A percentile compares a stretch with the other conserved stretches of the same genome.
Conservation (phyloP, 129 eudicot species). For the Lactuca sativa region DNA sequence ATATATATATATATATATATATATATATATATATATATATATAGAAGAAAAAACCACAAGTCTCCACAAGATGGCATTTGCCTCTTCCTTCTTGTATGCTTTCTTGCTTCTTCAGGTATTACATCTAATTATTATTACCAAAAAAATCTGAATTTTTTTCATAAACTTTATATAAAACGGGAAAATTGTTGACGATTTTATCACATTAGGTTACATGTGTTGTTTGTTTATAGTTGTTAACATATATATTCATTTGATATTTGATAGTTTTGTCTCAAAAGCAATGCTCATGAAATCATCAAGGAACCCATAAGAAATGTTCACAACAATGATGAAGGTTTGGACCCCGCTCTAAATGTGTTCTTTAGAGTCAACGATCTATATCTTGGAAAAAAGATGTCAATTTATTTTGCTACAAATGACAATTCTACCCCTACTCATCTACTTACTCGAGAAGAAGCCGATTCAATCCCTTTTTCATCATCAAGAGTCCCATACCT, state of each 20-base stretch:
- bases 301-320: background rate
- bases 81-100: slow-evolving; percentile 24
- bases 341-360: slow-evolving; percentile 48
- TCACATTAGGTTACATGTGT: too few relatives aligned
- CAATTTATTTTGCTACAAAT: slow-evolving; percentile 41
- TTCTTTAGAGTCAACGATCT: slow-evolving; percentile 51
- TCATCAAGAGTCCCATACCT: slow-evolving; percentile 36
- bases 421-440: slow-evolving; percentile 39
- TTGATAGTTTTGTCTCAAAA: slow-evolving; percentile 11
- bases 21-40: too few relatives aligned
- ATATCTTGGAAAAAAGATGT: slow-evolving; percentile 41
- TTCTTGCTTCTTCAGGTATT: slow-evolving; percentile 39
- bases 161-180: too few relatives aligned
- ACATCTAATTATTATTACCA: background rate
- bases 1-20: too few relatives aligned
- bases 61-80: slow-evolving; percentile 15
- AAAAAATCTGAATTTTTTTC: background rate
- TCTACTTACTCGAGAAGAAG: slow-evolving; percentile 49
- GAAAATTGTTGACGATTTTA: too few relatives aligned
- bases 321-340: background rate
- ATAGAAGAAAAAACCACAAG: background rate
- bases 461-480: slow-evolving; percentile 60
- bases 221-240: background rate
- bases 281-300: slow-evolving; percentile 3
- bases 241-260: background rate